Evolutionary conservation across 192 early-diverging fungal genomes (phyloP), one percentile per base, ranked within the genome.

Genomic region (Entomortierella chlamydospora): DNA sequence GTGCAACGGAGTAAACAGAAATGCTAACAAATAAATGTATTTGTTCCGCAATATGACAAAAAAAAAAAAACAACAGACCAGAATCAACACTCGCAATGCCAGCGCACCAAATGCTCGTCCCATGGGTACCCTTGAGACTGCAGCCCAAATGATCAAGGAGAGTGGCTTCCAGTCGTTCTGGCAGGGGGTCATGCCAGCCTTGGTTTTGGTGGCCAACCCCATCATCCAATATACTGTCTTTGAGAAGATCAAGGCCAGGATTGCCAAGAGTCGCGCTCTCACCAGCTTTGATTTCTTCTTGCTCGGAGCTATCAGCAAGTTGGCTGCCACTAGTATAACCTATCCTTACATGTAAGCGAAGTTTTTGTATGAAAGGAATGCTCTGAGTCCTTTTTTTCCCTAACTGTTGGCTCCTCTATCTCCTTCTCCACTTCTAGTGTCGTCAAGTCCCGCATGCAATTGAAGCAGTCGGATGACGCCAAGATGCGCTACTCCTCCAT

Each of bases 201-300:
- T 99, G 72, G 94, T 99, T 61, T 87, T 99, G 82, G 98, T 99
- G 53, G 96, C 95, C 86, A 99, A 99, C 87, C 98, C 98, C 49
- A 96, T 99, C 61, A 99, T 99, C 83, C 98, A 99, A 87, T 99
- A 98, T 86, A 99, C 98, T 9, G 93, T 92, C 9, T 99, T 98
- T 89, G 98, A 99, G 87, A 93, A 95, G 83, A 71, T 98, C 64
- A 95, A 95, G 89, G 87, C 85, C 51, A 82, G 73, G 26, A 83
- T 91, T 43, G 63, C 87, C 33, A 89, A 91, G 74, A 72, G 61
- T 2, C 83, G 81, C 29, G 85, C 82, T 43, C 88, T 98, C 22
- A 87, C 88, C 23, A 91, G 89, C 72, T 82, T 96, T 37, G 96
- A 99, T 85, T 96, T 98, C 78, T 99, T 99, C 87, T 62, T 98